These are phyloP conservation scores for Aureobasidium zeae DNA, from an alignment of 2,329 filamentous ascomycete genomes.

Conservation along the genomic window DNA sequence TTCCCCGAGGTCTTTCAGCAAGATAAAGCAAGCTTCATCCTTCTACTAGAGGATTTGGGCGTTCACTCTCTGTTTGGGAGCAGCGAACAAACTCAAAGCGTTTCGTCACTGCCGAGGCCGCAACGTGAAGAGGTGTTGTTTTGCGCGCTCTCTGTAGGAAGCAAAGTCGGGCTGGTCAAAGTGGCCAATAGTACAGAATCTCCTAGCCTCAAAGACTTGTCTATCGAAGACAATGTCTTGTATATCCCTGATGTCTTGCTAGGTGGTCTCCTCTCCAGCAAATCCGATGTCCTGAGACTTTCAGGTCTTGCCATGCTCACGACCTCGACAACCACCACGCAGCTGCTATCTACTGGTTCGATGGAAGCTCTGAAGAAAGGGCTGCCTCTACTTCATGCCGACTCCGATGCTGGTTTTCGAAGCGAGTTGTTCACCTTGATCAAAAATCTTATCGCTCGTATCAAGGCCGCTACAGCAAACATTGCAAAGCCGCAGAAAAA, in stretches of 20 bases:
- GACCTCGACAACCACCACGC: constrained; percentile 64
- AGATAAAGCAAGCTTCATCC: constrained; percentile 31
- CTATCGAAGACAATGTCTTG: constrained; percentile 32
- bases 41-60: constrained; percentile 33
- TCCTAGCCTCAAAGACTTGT: neutral
- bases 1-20: constrained; percentile 40
- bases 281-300: constrained; percentile 50
- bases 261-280: constrained; percentile 30
- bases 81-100: neutral
- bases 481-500: constrained; percentile 28
- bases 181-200: constrained; percentile 24
- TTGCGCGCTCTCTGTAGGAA: constrained; percentile 25
- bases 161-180: constrained; percentile 37
- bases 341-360: constrained; percentile 55
- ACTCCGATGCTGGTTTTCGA: constrained; percentile 77
- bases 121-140: constrained; percentile 23
- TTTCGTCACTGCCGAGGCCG: neutral
- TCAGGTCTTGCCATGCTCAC: constrained; percentile 75
- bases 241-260: constrained; percentile 43
- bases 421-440: constrained; percentile 69
- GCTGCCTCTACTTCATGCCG: constrained; percentile 64
- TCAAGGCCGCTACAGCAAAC: constrained; percentile 56
- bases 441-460: constrained; percentile 65
- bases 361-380: constrained; percentile 56
- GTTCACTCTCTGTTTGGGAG: constrained; percentile 26